phyloP scores from a whole-genome alignment of 1,139 yeast species.

The Wickerhamiella pararugosa region DNA sequence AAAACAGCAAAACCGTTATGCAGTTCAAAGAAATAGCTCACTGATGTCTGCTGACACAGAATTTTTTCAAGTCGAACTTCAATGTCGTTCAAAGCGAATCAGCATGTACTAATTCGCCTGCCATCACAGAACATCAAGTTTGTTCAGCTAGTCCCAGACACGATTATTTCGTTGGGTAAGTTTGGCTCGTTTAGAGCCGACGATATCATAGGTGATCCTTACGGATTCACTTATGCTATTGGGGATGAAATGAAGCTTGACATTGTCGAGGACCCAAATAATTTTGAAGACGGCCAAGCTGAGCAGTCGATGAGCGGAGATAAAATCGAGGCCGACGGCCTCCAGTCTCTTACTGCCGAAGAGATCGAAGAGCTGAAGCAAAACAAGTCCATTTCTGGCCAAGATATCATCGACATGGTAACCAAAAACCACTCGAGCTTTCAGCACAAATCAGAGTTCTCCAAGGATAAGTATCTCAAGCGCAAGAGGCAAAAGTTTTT shows the following conservation, averaged over 20 bases:
- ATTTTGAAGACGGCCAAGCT: constrained; percentile 40
- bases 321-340: constrained; percentile 47
- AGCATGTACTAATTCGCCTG: constrained; percentile 51
- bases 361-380: constrained; percentile 72
- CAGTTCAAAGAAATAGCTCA: constrained; percentile 3
- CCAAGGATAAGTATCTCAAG: constrained; percentile 82
- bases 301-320: constrained; percentile 16
- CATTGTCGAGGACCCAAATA: constrained; percentile 19
- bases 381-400: constrained; percentile 39
- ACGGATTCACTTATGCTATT: constrained; percentile 84
- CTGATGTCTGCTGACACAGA: neutral
- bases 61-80: neutral
- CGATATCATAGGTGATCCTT: constrained; percentile 63
- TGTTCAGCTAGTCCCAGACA: constrained; percentile 45
- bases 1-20: constrained; percentile 7
- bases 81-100: constrained; percentile 23
- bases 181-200: constrained; percentile 74
- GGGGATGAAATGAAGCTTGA: constrained; percentile 39
- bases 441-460: constrained; percentile 73
- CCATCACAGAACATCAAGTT: constrained; percentile 74
- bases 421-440: constrained; percentile 75
- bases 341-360: constrained; percentile 56
- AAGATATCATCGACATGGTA: constrained; percentile 65
- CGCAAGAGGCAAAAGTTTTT: constrained; percentile 86
- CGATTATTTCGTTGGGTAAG: constrained; percentile 63